A percentile compares a stretch with the other conserved stretches of the same genome.
Evolutionary conservation across 225 moss, liverwort and hornwort species (phyloP).

Genomic region (Pleurozium schreberi): DNA sequence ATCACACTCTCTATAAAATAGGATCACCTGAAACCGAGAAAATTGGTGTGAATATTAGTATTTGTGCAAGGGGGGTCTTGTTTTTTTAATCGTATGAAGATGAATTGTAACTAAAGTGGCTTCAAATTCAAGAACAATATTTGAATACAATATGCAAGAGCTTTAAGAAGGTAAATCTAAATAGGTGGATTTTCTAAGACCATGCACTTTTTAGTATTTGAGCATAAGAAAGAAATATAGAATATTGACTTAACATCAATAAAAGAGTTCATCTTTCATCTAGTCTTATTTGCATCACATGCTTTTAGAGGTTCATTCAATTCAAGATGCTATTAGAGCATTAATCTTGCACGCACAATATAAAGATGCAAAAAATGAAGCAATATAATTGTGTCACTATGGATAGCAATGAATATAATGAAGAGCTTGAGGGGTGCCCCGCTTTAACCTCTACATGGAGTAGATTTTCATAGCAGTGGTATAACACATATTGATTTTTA

Average conservation of each 20-base stretch:
- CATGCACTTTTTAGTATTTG: fast-evolving
- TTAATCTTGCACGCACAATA: fast-evolving
- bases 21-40: background rate
- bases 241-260: fast-evolving
- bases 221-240: background rate
- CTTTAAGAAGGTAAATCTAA: background rate
- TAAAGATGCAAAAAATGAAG: background rate
- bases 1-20: background rate
- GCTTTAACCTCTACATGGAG: background rate
- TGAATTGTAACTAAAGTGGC: background rate
- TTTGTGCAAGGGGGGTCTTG: fast-evolving
- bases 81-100: background rate
- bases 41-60: background rate
- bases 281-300: background rate
- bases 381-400: background rate
- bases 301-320: background rate
- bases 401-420: background rate
- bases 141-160: background rate
- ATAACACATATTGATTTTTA: background rate
- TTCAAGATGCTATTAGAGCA: fast-evolving
- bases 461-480: fast-evolving
- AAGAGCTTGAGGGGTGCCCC: fast-evolving
- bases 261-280: fast-evolving
- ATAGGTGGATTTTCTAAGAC: background rate
- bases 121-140: background rate